Percentiles rank a stretch among this genome's conserved stretches.
Evolutionary conservation across 1,284 basidiomycete genomes (phyloP).

Genomic region (Marasmius oreades): DNA sequence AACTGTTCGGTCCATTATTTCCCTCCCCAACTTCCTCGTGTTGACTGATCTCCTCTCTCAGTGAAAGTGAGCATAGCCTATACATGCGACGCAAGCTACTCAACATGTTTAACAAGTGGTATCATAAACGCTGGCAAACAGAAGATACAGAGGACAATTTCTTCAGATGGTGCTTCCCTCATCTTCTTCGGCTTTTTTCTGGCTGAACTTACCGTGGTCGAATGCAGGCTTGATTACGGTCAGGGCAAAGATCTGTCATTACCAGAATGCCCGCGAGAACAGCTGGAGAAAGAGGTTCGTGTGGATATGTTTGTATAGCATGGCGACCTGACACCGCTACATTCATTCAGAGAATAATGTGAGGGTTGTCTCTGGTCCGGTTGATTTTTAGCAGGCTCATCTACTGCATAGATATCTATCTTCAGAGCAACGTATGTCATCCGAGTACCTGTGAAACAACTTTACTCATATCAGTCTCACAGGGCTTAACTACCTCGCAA

Average conservation of each 20-base stretch:
- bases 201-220: not conserved
- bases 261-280: conserved; percentile 62
- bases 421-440: conserved; percentile 55
- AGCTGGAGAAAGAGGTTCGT: conserved; percentile 63
- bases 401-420: conserved; percentile 52
- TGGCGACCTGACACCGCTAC: not conserved
- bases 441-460: not conserved
- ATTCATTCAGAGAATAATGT: conserved; percentile 36
- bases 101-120: conserved; percentile 39
- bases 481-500: conserved; percentile 70
- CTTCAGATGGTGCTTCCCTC: conserved; percentile 54
- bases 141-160: conserved; percentile 68
- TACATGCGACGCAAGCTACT: not conserved
- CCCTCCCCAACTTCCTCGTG: conserved; percentile 5
- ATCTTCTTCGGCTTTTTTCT: not conserved
- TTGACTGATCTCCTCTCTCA: conserved; percentile 15
- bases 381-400: not conserved
- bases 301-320: not conserved
- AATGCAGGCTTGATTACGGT: conserved; percentile 65
- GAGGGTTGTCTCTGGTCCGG: conserved; percentile 8
- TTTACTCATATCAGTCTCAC: not conserved
- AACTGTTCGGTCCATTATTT: conserved; percentile 40
- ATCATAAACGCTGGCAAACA: conserved; percentile 60
- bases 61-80: conserved; percentile 32
- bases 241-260: conserved; percentile 63